These are phyloP conservation scores for Colletotrichum coccodes DNA, from an alignment of 2,329 filamentous ascomycete species.

Conservation along the genomic window DNA sequence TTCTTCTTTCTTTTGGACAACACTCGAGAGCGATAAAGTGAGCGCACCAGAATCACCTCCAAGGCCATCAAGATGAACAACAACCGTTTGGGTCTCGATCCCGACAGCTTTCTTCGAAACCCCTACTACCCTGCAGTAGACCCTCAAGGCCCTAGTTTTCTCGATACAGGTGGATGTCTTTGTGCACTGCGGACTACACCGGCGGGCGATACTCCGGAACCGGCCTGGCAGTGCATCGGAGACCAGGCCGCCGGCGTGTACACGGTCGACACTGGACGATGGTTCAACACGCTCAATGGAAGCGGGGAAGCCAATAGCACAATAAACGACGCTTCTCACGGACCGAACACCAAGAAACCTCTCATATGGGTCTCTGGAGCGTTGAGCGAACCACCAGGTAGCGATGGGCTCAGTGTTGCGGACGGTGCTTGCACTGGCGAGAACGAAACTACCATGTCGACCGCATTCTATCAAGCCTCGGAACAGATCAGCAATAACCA, in stretches of 20 bases:
- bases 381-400: conserved; percentile 31
- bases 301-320: conserved; percentile 37
- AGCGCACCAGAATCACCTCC: background rate
- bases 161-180: conserved; percentile 51
- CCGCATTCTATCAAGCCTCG: conserved; percentile 49
- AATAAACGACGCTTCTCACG: conserved; percentile 49
- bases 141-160: conserved; percentile 47
- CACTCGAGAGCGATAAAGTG: too few species aligned
- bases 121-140: conserved; percentile 47
- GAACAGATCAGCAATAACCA: conserved; percentile 38
- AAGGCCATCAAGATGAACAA: conserved; percentile 6
- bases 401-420: conserved; percentile 44
- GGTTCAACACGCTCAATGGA: conserved; percentile 48
- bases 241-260: conserved; percentile 54
- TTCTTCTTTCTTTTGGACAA: too few species aligned
- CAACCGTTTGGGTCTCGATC: background rate
- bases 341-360: conserved; percentile 42
- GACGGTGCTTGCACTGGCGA: conserved; percentile 53
- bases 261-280: conserved; percentile 49
- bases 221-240: conserved; percentile 56
- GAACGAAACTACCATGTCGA: conserved; percentile 53
- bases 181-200: conserved; percentile 46
- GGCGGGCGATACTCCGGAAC: conserved; percentile 22
- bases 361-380: conserved; percentile 43
- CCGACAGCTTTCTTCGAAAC: conserved; percentile 44